Percentiles rank a stretch among this genome's conserved stretches.
These are phyloP conservation scores for Coemansia sp. DNA, from an alignment of 371 early-diverging fungal species.

Conservation along the genomic window DNA sequence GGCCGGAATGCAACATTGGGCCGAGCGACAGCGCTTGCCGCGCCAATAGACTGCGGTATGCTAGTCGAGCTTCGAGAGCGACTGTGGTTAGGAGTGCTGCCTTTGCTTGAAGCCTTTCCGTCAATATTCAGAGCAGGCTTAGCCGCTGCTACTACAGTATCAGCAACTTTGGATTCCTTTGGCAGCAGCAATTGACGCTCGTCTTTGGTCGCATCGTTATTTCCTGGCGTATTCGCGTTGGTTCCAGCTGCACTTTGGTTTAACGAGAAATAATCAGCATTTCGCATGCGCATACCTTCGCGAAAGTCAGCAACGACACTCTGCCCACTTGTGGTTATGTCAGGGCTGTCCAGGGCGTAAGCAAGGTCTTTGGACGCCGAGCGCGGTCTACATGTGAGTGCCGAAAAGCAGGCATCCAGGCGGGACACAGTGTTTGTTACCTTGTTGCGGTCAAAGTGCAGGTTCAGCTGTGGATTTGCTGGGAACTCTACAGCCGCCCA, in stretches of 20 bases:
- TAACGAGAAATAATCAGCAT: not conserved
- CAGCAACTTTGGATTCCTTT: not conserved
- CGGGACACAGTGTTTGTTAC: constrained; percentile 1
- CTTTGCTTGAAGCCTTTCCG: not conserved
- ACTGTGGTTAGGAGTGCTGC: not conserved
- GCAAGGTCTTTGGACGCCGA: not conserved
- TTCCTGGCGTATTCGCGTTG: not conserved
- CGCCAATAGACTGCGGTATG: not conserved
- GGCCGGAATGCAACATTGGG: not conserved
- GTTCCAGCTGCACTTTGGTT: not conserved
- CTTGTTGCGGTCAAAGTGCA: not conserved
- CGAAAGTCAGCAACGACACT: constrained; percentile 33
- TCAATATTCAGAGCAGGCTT: too few species aligned
- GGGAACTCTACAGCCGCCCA: constrained; percentile 47
- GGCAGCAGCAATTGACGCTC: not conserved
- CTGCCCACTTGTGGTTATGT: constrained; percentile 15
- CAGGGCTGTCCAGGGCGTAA: constrained; percentile 16
- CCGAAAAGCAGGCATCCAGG: constrained; percentile 37
- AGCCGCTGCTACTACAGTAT: not conserved
- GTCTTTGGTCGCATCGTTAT: not conserved
- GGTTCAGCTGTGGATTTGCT: constrained; percentile 18
- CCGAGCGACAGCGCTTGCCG: not conserved
- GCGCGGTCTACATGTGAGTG: constrained; percentile 29
- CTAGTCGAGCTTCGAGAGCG: not conserved
- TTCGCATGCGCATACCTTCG: constrained; percentile 28